Percentiles rank a stretch among this genome's conserved stretches.
These are phyloP conservation scores for Pisolithus albus DNA, from an alignment of 768 basidiomycete species.

Conservation along the genomic window DNA sequence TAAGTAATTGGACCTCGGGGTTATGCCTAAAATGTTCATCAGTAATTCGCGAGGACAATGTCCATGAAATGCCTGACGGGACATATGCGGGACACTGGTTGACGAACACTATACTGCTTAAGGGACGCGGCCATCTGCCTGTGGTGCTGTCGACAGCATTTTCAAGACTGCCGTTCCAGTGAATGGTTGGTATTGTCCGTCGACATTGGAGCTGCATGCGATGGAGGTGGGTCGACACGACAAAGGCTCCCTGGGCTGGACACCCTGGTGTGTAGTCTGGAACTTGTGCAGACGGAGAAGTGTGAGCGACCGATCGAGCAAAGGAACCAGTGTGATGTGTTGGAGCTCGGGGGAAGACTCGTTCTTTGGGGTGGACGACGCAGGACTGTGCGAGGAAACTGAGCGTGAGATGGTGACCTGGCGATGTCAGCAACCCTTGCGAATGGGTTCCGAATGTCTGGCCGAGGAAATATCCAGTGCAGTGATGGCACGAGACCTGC, in stretches of 20 bases:
- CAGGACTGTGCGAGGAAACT: slow-evolving; percentile 13
- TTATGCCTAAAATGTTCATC: slow-evolving; percentile 42
- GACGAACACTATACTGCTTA: slow-evolving; percentile 77
- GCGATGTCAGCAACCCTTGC: slow-evolving; percentile 38
- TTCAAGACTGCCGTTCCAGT: slow-evolving; percentile 77
- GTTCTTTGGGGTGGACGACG: slow-evolving; percentile 4
- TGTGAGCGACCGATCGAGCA: slow-evolving; percentile 21
- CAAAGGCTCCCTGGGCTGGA: slow-evolving; percentile 38
- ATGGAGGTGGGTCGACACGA: slow-evolving; percentile 34
- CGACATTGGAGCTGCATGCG: slow-evolving; percentile 27
- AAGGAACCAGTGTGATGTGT: background rate
- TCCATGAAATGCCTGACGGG: slow-evolving; percentile 73
- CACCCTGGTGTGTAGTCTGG: slow-evolving; percentile 43
- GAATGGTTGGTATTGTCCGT: slow-evolving; percentile 32
- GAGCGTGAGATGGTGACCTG: slow-evolving; percentile 13
- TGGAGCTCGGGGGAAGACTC: slow-evolving; percentile 4
- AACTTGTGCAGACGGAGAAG: slow-evolving; percentile 35
- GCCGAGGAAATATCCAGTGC: slow-evolving; percentile 31
- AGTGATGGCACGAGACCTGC: slow-evolving; percentile 34
- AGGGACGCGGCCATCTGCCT: slow-evolving; percentile 55
- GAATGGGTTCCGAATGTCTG: slow-evolving; percentile 54
- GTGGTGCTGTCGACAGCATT: slow-evolving; percentile 75
- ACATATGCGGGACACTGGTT: slow-evolving; percentile 86
- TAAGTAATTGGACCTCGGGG: slow-evolving; percentile 70
- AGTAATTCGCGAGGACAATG: slow-evolving; percentile 35